Conservation (phyloP, 768 basidiomycete genomes). For the Macrolepiota dolichaula region DNA sequence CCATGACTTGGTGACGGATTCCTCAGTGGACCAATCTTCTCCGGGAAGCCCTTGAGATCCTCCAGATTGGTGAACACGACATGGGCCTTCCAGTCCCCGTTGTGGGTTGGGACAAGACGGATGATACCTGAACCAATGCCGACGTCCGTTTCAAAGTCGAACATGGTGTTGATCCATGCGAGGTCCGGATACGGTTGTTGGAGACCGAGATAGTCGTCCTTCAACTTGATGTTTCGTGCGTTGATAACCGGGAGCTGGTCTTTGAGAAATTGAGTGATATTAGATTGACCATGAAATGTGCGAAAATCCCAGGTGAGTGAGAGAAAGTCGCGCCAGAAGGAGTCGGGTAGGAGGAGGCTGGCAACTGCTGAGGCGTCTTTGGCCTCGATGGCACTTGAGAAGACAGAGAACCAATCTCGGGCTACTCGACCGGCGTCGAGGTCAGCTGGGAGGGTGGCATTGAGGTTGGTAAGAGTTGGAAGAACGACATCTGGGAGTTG, state of each 20-base stretch:
- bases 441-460: slow-evolving; percentile 17
- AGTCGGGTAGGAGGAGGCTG: slow-evolving; percentile 19
- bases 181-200: slow-evolving; percentile 41
- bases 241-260: slow-evolving; percentile 32
- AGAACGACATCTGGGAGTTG: slow-evolving; percentile 22
- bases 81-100: slow-evolving; percentile 45
- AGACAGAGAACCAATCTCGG: no score
- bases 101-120: slow-evolving; percentile 36
- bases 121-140: slow-evolving; percentile 41
- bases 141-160: slow-evolving; percentile 41
- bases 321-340: slow-evolving; percentile 48
- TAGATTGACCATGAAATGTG: slow-evolving; percentile 34
- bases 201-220: no score
- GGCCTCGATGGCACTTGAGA: no score
- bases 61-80: slow-evolving; percentile 50
- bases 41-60: slow-evolving; percentile 40
- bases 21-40: slow-evolving; percentile 38
- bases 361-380: no score
- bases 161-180: slow-evolving; percentile 43
- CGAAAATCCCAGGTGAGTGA: slow-evolving; percentile 53
- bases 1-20: slow-evolving; percentile 39
- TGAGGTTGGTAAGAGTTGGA: slow-evolving; percentile 23
- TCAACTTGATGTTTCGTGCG: slow-evolving; percentile 25
- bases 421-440: slow-evolving; percentile 28
- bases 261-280: slow-evolving; percentile 36